Percentiles rank a stretch among this genome's conserved stretches.
phyloP scores from a whole-genome alignment of 108 stramenopile species.

The Cyclotella baltica region DNA sequence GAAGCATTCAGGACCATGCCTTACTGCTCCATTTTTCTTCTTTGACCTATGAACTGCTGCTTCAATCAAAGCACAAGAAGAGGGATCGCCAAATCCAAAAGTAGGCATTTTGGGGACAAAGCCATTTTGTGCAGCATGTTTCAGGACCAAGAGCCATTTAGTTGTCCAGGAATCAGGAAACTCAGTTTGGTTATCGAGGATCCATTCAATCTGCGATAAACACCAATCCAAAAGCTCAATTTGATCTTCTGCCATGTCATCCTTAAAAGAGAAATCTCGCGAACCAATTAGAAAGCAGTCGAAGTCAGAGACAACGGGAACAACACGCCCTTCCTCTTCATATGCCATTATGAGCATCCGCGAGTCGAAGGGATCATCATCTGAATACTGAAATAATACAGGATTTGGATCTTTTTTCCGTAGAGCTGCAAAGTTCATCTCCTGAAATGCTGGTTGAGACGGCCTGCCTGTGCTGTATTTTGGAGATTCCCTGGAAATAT shows the following conservation, averaged over 20 bases:
- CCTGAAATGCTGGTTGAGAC: slow-evolving; percentile 61
- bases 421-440: slow-evolving; percentile 61
- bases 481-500: slow-evolving; percentile 37
- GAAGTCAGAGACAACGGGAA: slow-evolving; percentile 66
- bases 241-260: slow-evolving; percentile 55
- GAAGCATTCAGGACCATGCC: slow-evolving; percentile 75
- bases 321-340: slow-evolving; percentile 59
- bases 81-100: slow-evolving; percentile 66
- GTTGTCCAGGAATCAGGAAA: slow-evolving; percentile 54
- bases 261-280: slow-evolving; percentile 38
- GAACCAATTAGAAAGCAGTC: slow-evolving; percentile 67
- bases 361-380: slow-evolving; percentile 51
- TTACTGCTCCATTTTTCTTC: slow-evolving; percentile 54
- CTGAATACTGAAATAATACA: slow-evolving; percentile 49
- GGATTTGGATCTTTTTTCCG: slow-evolving; percentile 19
- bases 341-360: slow-evolving; percentile 60
- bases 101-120: slow-evolving; percentile 48
- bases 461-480: slow-evolving; percentile 49
- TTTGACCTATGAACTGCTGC: slow-evolving; percentile 33
- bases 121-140: slow-evolving; percentile 33
- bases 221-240: slow-evolving; percentile 57
- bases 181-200: slow-evolving; percentile 40
- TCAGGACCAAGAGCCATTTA: slow-evolving; percentile 61
- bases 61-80: slow-evolving; percentile 56
- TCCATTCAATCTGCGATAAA: slow-evolving; percentile 43